Percentiles rank a stretch among this genome's conserved stretches.
These are phyloP conservation scores for Trypanosomatidae sp. DNA, from an alignment of 208 protist species.

Conservation along the genomic window DNA sequence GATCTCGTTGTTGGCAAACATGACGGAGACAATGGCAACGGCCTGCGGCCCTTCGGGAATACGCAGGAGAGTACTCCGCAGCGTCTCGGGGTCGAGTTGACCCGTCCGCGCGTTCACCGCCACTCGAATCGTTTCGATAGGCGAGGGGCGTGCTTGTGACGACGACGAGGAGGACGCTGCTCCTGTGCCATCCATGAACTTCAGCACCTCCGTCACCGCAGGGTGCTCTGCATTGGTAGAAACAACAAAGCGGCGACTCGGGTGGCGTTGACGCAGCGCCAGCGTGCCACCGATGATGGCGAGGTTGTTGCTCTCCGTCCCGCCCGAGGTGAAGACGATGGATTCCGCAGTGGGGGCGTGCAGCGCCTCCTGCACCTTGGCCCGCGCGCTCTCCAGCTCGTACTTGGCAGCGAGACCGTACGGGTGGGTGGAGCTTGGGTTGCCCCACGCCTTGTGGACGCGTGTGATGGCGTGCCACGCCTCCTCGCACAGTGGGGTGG, in stretches of 20 bases:
- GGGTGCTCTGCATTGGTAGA: slow-evolving; percentile 86
- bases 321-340: slow-evolving; percentile 93
- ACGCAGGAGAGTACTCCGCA: slow-evolving; percentile 28
- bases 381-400: slow-evolving; percentile 71
- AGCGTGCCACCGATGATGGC: slow-evolving; percentile 79
- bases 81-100: slow-evolving; percentile 28
- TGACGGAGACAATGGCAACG: slow-evolving; percentile 89
- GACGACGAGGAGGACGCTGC: not conserved
- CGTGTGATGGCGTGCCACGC: slow-evolving; percentile 73
- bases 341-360: slow-evolving; percentile 35
- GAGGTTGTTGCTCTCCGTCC: slow-evolving; percentile 94
- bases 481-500: slow-evolving; percentile 84
- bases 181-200: slow-evolving; percentile 26
- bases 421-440: slow-evolving; percentile 87
- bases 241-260: slow-evolving; percentile 51
- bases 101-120: slow-evolving; percentile 46
- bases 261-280: slow-evolving; percentile 33
- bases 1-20: slow-evolving; percentile 97
- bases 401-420: slow-evolving; percentile 85
- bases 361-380: slow-evolving; percentile 52
- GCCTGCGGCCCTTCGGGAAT: slow-evolving; percentile 38
- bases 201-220: slow-evolving; percentile 80
- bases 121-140: slow-evolving; percentile 31
- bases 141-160: not conserved
- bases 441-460: slow-evolving; percentile 76